Percentiles rank a stretch among this genome's conserved stretches.
Conservation (phyloP, 176 grass and related monocot species). For the Aegilops tauschii region DNA sequence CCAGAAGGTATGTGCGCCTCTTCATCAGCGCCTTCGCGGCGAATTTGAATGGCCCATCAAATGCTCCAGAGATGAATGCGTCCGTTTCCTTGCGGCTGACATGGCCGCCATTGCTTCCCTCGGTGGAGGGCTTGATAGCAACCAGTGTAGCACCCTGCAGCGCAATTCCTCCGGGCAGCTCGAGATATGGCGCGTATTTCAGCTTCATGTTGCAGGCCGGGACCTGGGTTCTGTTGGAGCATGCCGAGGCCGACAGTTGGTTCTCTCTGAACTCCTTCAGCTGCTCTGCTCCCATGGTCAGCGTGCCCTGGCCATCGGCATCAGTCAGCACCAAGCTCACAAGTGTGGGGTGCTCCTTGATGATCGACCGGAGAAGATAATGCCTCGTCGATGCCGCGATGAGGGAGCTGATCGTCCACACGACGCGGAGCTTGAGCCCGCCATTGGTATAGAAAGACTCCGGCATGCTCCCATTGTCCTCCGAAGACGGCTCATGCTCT, state of each 20-base stretch:
- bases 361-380: slow-evolving; percentile 76
- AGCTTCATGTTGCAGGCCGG: slow-evolving; percentile 95
- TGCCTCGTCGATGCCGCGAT: slow-evolving; percentile 92
- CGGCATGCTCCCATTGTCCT: slow-evolving; percentile 88
- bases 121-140: slow-evolving; percentile 65
- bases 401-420: slow-evolving; percentile 96
- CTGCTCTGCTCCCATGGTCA: slow-evolving; percentile 70
- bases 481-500: slow-evolving; percentile 29
- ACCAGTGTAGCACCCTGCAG: slow-evolving; percentile 88
- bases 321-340: slow-evolving; percentile 68
- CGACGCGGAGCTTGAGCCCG: slow-evolving; percentile 82
- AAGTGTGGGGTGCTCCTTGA: slow-evolving; percentile 84
- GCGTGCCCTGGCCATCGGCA: slow-evolving; percentile 72
- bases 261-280: slow-evolving; percentile 94
- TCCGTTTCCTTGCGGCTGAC: slow-evolving; percentile 61
- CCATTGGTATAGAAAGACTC: slow-evolving; percentile 96
- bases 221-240: slow-evolving; percentile 85
- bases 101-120: slow-evolving; percentile 53
- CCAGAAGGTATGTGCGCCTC: slow-evolving; percentile 79
- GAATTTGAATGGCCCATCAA: slow-evolving; percentile 66
- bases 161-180: slow-evolving; percentile 63
- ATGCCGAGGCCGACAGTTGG: slow-evolving; percentile 62
- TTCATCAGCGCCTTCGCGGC: slow-evolving; percentile 83
- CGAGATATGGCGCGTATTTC: slow-evolving; percentile 78
- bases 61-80: slow-evolving; percentile 59